phyloP scores from a whole-genome alignment of 768 basidiomycete genomes.

The Tylopilus plumbeoviolaceoides region DNA sequence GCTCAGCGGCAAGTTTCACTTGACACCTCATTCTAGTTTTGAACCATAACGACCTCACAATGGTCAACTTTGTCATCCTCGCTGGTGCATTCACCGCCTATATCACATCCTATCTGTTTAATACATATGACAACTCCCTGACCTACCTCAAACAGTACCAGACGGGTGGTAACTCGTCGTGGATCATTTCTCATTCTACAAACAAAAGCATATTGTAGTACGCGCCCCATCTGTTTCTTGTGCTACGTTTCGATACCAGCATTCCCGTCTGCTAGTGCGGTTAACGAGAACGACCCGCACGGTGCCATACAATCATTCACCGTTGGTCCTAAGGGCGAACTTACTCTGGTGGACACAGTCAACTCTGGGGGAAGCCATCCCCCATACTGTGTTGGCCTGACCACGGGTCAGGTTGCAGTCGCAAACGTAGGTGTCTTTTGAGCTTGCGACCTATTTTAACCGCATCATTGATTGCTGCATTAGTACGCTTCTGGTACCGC shows the following conservation, averaged over 20 bases:
- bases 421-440: conserved; percentile 43
- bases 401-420: conserved; percentile 55
- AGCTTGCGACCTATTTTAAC: neutral
- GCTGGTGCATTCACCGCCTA: conserved; percentile 63
- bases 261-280: conserved; percentile 38
- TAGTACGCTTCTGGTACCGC: conserved; percentile 57
- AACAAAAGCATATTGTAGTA: conserved; percentile 62
- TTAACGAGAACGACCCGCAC: conserved; percentile 46
- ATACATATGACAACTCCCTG: conserved; percentile 44
- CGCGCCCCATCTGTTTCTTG: conserved; percentile 18
- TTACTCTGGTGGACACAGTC: conserved; percentile 45
- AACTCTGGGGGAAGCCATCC: conserved; percentile 50
- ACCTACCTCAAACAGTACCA: conserved; percentile 42
- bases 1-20: too few relatives aligned
- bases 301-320: conserved; percentile 54
- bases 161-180: conserved; percentile 48
- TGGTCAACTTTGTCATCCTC: conserved; percentile 67
- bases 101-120: conserved; percentile 62
- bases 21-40: neutral
- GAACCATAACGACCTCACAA: conserved; percentile 21
- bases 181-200: conserved; percentile 55
- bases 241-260: neutral
- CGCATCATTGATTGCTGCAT: neutral
- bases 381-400: conserved; percentile 47
- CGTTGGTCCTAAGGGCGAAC: conserved; percentile 40